A percentile compares a stretch with the other conserved stretches of the same genome.
These are phyloP conservation scores for Lotmaria passim DNA, from an alignment of 208 protist species.

Conservation along the genomic window DNA sequence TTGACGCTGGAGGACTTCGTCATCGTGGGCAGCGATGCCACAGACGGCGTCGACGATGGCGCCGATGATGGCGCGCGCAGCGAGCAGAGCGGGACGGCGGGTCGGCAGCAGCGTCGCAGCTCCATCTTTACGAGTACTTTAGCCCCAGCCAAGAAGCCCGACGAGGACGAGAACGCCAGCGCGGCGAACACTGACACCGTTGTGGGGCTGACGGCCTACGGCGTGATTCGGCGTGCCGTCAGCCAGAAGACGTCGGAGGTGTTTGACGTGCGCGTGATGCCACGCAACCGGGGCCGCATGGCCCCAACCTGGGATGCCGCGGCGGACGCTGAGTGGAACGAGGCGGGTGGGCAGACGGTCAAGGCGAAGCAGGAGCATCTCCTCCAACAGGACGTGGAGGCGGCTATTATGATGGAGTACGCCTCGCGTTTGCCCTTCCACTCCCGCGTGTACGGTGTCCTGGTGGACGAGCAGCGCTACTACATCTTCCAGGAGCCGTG, in stretches of 20 bases:
- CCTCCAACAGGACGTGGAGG: constrained; percentile 69
- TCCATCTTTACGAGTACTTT: constrained; percentile 72
- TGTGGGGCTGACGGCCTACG: constrained; percentile 67
- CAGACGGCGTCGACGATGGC: constrained; percentile 12
- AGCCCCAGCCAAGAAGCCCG: constrained; percentile 6
- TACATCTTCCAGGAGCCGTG: constrained; percentile 85
- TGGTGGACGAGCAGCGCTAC: constrained; percentile 79
- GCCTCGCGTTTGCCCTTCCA: constrained; percentile 71
- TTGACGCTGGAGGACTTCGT: constrained; percentile 74
- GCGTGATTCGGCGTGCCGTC: constrained; percentile 72
- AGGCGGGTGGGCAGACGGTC: constrained; percentile 19
- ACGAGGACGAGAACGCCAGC: constrained; percentile 9
- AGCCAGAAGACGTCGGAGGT: constrained; percentile 69
- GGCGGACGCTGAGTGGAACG: constrained; percentile 9
- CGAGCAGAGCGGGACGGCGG: constrained; percentile 19
- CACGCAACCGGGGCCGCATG: constrained; percentile 63
- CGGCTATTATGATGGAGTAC: constrained; percentile 85
- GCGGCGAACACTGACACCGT: constrained; percentile 39
- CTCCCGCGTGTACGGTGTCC: constrained; percentile 71
- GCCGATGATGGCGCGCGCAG: constrained; percentile 21
- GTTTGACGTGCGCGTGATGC: constrained; percentile 83
- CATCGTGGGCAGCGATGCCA: constrained; percentile 37
- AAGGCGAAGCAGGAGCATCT: constrained; percentile 54
- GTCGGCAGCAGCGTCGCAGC: constrained; percentile 42
- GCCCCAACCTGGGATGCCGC: constrained; percentile 32